Evolutionary conservation across 2,329 filamentous ascomycete species (phyloP), one percentile per base, ranked within the genome.

Genomic region (Microascus cirrosus): DNA sequence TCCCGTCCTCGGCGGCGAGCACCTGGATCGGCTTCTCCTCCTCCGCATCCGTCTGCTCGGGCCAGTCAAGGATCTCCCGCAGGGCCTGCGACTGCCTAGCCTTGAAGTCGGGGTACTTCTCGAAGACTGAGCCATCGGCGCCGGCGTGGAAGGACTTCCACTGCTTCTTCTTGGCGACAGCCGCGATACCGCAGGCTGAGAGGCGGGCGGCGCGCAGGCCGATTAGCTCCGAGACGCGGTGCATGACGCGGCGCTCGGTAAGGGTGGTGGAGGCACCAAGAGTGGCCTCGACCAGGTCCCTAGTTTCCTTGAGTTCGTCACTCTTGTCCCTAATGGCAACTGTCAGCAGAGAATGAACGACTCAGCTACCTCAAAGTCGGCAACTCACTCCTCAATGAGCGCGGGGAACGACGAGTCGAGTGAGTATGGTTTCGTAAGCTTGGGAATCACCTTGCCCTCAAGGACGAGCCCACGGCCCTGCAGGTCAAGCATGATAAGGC

Each of bases 91-190:
- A 93, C 58, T 93, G 92, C 58, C 94, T 87, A 59, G 85, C 83
- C 80, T 96, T 96, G 83, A 99, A 99, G 75, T 96, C 89, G 13
- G 94, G 94, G 75, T 99, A 99, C 73, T 97, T 97, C 81, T 96
- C 96, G 78, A 99, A 99, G 58, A 99, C 93, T 20, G 90, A 95
- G 42, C 94, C 94, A 69, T 99, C 94, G 56, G 94, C 94, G 66
- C 94, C 94, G 50, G 99, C 94, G 72, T 97, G 94, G 77, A 90
- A 95, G 42, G 82, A 81, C 68, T 87, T 75, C 73, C 92, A 93
- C 64, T 83, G 82, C 82, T 96, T 97, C 85, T 97, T 97, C 76
- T 87, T 95, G 81, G 89, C 91, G 68, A 99, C 96, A 59, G 93
- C 94, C 13, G 93, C 91, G 58, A 99, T 90, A 74, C 94, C 94